Evolutionary conservation across 805 yeast genomes (phyloP), one percentile per base, ranked within the genome.

Genomic region (Saturnispora diversa): DNA sequence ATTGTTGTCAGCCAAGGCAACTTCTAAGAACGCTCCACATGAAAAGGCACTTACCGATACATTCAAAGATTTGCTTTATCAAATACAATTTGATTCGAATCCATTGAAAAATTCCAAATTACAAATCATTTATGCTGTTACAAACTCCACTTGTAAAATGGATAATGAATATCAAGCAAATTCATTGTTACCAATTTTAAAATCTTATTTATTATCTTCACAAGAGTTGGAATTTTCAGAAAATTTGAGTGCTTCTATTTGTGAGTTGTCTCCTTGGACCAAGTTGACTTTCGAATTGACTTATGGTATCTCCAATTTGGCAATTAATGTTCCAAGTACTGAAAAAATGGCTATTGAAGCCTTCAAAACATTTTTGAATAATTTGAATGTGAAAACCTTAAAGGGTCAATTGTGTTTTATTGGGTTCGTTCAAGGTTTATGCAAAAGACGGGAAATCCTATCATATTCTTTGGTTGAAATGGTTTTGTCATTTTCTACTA

Each of bases 81-180:
- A 39, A 24, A 33, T 33, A 11, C 22, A 30, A 7, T 30, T 17
- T 6, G 5, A 5, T 2, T 5, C 10, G 6, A 27, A 13, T n/a
- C 16, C 8, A 3, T 27, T 28, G 29, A 34, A 34, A n/a, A 41
- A 38, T 27, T 23, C 41, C 7, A 74, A 71, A 52, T 65, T 66
- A 43, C 83, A 80, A 46, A 68, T 72, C 5, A 60, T 80, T 44
- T 48, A 72, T 33, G 82, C 85, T 1, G 57, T 81, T 21, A 74
- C 80, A 44, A 63, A 63, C 21, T 60, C 75, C 11, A 64, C 75
- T 6, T 46, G 52, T 3, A 47, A 48, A 25, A 50, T 68, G 40
- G 53, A 54, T 42, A 64, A 60, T 40, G 53, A 54, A 19, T 51
- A 47, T 5, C 73, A 72, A 31, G 79, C 74, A 4, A 51, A 58